Conservation (phyloP, 441 rosid species). For the Brassica hybrid region DNA sequence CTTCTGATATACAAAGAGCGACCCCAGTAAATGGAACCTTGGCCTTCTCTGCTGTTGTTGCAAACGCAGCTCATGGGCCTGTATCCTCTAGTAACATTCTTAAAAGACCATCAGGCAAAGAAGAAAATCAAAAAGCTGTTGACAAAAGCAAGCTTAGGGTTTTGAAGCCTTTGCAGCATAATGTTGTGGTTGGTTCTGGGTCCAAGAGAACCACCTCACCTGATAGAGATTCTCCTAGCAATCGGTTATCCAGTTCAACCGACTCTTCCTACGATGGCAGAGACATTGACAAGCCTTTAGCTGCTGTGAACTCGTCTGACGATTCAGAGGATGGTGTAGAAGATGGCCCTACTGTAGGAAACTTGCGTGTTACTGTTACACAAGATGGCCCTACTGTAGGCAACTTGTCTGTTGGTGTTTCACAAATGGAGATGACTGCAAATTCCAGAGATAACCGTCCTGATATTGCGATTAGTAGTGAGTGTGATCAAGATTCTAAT, state of each 20-base stretch:
- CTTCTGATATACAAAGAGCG: constrained; percentile 53
- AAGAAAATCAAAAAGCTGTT: constrained; percentile 47
- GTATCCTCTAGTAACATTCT: constrained; percentile 45
- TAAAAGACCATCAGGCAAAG: constrained; percentile 52
- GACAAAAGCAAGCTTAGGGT: constrained; percentile 51
- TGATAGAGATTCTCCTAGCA: constrained; percentile 43
- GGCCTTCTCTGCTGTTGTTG: constrained; percentile 55
- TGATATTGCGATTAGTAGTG: background rate
- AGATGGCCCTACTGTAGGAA: constrained; percentile 27
- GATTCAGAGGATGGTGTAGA: constrained; percentile 35
- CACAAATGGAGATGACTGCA: background rate
- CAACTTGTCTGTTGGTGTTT: background rate
- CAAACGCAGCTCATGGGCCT: constrained; percentile 49
- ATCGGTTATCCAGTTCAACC: constrained; percentile 43
- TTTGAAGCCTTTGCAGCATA: constrained; percentile 48
- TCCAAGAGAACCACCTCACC: constrained; percentile 48
- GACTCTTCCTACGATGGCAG: constrained; percentile 45
- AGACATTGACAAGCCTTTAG: constrained; percentile 39
- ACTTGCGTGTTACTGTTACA: background rate
- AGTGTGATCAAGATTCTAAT: background rate
- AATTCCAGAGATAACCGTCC: background rate
- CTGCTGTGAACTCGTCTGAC: constrained; percentile 41
- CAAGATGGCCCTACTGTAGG: constrained; percentile 32
- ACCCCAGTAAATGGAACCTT: constrained; percentile 46
- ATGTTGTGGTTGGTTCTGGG: constrained; percentile 43